Conservation (phyloP, 1,284 basidiomycete species). For the Cryptococcus neoformans region DNA sequence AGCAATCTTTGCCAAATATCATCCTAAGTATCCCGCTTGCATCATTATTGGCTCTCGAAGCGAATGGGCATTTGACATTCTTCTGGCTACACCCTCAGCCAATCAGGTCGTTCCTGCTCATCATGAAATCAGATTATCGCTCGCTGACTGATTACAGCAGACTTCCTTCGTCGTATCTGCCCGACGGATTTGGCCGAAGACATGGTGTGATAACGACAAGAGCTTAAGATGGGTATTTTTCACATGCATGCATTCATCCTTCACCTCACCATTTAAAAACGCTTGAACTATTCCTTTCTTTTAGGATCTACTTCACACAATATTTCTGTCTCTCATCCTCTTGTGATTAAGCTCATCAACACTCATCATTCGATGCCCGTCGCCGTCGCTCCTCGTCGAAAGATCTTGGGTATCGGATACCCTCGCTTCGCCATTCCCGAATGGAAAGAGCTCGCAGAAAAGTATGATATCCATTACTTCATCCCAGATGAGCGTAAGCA, state of each 20-base stretch:
- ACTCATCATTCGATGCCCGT: slow-evolving; percentile 4
- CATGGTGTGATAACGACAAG: background rate
- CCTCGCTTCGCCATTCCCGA: slow-evolving; percentile 23
- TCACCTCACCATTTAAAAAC: no score
- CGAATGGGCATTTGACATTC: no score
- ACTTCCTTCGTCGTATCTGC: background rate
- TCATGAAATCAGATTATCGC: no score
- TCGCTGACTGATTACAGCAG: no score
- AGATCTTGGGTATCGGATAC: slow-evolving; percentile 32
- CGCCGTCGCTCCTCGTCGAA: slow-evolving; percentile 5
- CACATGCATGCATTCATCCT: background rate
- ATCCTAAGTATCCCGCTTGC: no score
- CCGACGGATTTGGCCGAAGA: background rate
- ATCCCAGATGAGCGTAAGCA: slow-evolving; percentile 21
- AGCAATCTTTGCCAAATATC: no score
- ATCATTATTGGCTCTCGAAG: no score
- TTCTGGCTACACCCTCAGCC: no score
- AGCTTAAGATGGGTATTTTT: background rate
- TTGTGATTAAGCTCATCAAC: background rate
- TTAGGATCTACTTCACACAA: background rate
- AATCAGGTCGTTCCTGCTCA: no score
- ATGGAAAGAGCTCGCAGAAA: slow-evolving; percentile 17
- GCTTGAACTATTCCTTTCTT: no score
- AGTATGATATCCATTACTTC: slow-evolving; percentile 29
- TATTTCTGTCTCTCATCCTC: background rate